These are phyloP conservation scores for Sistotremastrum niveocremeum DNA, from an alignment of 768 basidiomycete species.

Conservation along the genomic window DNA sequence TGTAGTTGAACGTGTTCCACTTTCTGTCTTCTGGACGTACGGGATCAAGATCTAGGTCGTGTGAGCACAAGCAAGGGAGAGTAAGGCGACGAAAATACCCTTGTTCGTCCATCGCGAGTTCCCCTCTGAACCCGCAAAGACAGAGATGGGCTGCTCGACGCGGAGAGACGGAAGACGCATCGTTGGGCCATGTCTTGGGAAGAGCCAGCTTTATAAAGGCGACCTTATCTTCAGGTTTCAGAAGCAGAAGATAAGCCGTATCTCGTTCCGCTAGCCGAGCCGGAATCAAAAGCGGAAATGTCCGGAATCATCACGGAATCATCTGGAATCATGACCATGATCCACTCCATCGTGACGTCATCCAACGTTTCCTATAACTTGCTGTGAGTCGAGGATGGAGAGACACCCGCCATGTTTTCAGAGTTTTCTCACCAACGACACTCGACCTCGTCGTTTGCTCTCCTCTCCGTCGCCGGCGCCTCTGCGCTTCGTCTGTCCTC, in stretches of 20 bases:
- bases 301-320: background rate
- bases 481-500: constrained; percentile 57
- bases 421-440: constrained; percentile 17
- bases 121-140: too few species aligned
- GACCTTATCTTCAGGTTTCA: too few species aligned
- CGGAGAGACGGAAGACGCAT: too few species aligned
- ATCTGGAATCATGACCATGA: background rate
- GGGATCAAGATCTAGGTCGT: constrained; percentile 36
- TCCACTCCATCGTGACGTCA: too few species aligned
- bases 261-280: too few species aligned
- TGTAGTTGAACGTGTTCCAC: constrained; percentile 56
- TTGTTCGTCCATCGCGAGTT: constrained; percentile 43
- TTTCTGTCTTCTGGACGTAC: constrained; percentile 47
- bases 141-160: too few species aligned
- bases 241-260: too few species aligned
- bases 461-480: constrained; percentile 54
- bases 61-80: background rate
- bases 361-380: too few species aligned
- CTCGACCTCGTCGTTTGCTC: constrained; percentile 45
- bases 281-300: too few species aligned
- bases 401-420: background rate
- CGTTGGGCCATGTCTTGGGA: too few species aligned
- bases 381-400: too few species aligned
- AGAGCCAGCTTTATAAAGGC: too few species aligned
- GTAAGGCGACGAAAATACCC: constrained; percentile 25